Conservation (phyloP, 2,329 filamentous ascomycete species). For the Ceratocystis eucalypticola region DNA sequence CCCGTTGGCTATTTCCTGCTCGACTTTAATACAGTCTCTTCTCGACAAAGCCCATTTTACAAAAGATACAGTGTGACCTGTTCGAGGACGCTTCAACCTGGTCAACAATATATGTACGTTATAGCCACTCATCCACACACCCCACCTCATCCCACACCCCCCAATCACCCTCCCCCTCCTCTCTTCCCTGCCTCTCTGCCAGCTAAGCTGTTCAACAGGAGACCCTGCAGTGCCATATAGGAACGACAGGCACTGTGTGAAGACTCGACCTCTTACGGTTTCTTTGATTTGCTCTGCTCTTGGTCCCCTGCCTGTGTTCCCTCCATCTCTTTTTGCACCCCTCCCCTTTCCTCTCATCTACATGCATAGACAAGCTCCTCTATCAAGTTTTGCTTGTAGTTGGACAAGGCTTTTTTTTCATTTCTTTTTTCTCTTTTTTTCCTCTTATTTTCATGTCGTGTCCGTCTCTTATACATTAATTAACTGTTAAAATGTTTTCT, state of each 20-base stretch:
- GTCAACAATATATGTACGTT: not conserved
- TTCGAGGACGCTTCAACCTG: not conserved
- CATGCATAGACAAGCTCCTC: not conserved
- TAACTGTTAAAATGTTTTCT: not conserved
- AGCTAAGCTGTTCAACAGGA: not conserved
- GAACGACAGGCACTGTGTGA: not conserved
- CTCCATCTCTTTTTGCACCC: not conserved
- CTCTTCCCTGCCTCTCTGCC: not conserved
- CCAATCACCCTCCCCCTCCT: not conserved
- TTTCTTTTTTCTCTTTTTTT: conserved; percentile 2
- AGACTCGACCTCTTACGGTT: not conserved
- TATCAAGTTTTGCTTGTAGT: not conserved
- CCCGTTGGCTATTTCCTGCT: not conserved
- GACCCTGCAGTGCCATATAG: not conserved
- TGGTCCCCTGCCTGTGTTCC: not conserved
- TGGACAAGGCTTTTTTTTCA: not conserved
- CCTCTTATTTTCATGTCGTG: not conserved
- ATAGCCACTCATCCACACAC: not conserved
- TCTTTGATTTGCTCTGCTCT: not conserved
- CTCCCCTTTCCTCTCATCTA: not conserved
- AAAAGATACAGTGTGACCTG: not conserved
- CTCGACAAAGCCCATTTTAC: no score
- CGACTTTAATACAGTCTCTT: no score
- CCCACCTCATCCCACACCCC: not conserved
- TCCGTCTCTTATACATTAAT: conserved; percentile 4